These are phyloP conservation scores for Hypoxylon subgilvum DNA, from an alignment of 495 filamentous ascomycete genomes.

Conservation along the genomic window DNA sequence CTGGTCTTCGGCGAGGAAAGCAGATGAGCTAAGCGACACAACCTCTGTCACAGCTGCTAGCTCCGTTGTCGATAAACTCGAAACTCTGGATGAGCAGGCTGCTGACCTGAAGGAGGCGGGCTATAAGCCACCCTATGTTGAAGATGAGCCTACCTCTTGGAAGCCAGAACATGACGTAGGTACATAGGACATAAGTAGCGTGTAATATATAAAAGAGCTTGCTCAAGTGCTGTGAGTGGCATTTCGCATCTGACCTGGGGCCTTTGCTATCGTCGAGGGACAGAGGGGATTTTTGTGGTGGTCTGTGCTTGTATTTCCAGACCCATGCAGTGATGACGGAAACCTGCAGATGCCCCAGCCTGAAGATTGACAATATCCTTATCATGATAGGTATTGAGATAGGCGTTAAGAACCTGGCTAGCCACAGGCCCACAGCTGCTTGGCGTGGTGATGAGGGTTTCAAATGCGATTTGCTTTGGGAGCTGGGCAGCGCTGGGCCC, in stretches of 20 bases:
- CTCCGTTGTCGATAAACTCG: slow-evolving; percentile 25
- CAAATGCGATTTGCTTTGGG: slow-evolving; percentile 29
- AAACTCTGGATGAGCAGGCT: slow-evolving; percentile 15
- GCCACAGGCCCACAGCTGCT: too few relatives aligned
- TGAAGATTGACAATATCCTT: too few relatives aligned
- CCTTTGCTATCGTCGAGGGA: too few relatives aligned
- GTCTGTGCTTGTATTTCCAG: too few relatives aligned
- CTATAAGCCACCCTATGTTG: slow-evolving; percentile 35
- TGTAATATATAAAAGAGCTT: too few relatives aligned
- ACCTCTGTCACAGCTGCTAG: slow-evolving; percentile 39
- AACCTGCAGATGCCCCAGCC: too few relatives aligned
- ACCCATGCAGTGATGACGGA: too few relatives aligned
- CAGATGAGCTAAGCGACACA: slow-evolving; percentile 21
- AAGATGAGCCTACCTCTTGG: slow-evolving; percentile 22
- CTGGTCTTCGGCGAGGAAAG: slow-evolving; percentile 37
- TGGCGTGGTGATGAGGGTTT: slow-evolving; percentile 25
- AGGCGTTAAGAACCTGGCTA: too few relatives aligned
- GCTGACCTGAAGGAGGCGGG: not conserved
- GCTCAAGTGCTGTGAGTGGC: not conserved
- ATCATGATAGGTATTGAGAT: too few relatives aligned
- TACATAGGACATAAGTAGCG: not conserved
- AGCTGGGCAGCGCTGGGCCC: slow-evolving; percentile 29
- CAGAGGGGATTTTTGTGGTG: too few relatives aligned
- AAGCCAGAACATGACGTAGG: not conserved
- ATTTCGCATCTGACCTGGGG: not conserved